phyloP scores from a whole-genome alignment of 345 rosid genomes.

The Pistacia atlantica region DNA sequence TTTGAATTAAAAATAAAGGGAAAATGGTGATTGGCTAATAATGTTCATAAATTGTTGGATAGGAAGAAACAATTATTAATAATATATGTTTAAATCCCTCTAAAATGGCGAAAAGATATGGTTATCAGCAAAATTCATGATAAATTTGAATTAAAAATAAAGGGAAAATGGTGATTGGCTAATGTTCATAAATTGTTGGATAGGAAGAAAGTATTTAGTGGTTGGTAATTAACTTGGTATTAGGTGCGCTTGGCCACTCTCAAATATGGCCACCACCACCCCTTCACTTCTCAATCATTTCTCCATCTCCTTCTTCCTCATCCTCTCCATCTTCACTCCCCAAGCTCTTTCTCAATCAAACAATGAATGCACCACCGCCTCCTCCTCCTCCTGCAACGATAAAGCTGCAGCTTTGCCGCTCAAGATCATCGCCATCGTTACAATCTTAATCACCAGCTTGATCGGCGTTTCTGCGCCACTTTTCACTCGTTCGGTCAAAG shows the following conservation, averaged over 20 bases:
- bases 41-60: not conserved
- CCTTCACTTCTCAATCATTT: constrained; percentile 8
- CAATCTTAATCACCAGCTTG: constrained; percentile 58
- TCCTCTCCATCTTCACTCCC: constrained; percentile 23
- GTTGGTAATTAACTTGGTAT: not conserved
- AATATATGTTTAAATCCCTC: too few relatives aligned
- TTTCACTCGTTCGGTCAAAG: constrained; percentile 52
- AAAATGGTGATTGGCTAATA: not conserved
- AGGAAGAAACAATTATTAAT: not conserved
- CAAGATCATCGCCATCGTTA: constrained; percentile 53
- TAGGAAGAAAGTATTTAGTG: not conserved
- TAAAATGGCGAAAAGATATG: too few relatives aligned
- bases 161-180: not conserved
- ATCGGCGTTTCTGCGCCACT: constrained; percentile 70
- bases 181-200: not conserved
- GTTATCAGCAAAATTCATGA: not conserved
- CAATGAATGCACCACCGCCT: constrained; percentile 28
- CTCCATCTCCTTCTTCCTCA: constrained; percentile 16
- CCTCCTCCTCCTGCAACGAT: constrained; percentile 43
- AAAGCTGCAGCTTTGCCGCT: constrained; percentile 52
- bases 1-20: not conserved
- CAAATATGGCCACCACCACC: constrained; percentile 12
- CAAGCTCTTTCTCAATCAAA: constrained; percentile 18
- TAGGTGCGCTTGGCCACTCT: not conserved
- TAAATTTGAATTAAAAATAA: not conserved